phyloP scores from a whole-genome alignment of 192 early-diverging fungal genomes.

The Backusella westeae region DNA sequence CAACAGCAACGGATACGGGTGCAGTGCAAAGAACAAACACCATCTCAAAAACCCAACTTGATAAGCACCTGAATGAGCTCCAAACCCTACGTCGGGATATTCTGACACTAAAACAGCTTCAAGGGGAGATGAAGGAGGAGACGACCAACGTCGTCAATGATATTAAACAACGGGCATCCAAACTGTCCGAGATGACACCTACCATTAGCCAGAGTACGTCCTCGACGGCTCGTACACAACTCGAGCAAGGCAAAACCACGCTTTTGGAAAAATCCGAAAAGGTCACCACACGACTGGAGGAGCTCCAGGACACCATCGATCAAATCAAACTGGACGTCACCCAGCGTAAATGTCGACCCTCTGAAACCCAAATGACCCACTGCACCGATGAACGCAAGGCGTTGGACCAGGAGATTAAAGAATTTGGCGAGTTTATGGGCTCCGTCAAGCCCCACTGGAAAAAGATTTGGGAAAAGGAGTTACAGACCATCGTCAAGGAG shows the following conservation, averaged over 20 bases:
- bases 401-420: conserved; percentile 48
- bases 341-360: conserved; percentile 62
- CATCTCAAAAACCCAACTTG: conserved; percentile 14
- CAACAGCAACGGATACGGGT: not conserved
- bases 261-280: conserved; percentile 46
- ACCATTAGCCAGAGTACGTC: not conserved
- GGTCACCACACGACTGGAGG: conserved; percentile 52
- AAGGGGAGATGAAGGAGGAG: conserved; percentile 26
- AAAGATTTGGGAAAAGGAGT: conserved; percentile 80
- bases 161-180: conserved; percentile 16
- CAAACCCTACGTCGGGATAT: conserved; percentile 49
- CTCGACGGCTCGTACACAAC: conserved; percentile 15
- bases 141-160: conserved; percentile 12
- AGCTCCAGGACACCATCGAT: conserved; percentile 65
- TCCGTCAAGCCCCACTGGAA: conserved; percentile 73
- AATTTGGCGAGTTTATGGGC: conserved; percentile 57
- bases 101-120: conserved; percentile 48
- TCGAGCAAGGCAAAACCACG: conserved; percentile 53
- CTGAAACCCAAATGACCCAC: conserved; percentile 49
- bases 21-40: not conserved
- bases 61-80: conserved; percentile 43
- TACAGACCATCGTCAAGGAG: conserved; percentile 79
- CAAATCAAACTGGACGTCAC: conserved; percentile 74
- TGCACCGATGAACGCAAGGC: conserved; percentile 50
- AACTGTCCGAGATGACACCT: not conserved